Evolutionary conservation across 2,329 filamentous ascomycete genomes (phyloP).

Genomic region (Exophiala xenobiotica): DNA sequence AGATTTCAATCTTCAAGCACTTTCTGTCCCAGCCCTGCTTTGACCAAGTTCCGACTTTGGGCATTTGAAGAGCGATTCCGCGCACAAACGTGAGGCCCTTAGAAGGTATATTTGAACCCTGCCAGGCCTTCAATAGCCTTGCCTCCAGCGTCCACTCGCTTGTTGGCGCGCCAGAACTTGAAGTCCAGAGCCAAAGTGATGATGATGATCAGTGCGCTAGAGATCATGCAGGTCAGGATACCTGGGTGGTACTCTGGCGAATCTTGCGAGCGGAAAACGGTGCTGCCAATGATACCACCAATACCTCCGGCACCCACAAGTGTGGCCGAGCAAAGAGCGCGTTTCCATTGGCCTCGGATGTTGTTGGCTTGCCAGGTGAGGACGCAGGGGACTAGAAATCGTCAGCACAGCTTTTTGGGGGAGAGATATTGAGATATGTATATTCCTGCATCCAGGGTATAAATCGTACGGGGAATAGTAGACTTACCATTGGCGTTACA

Average conservation of each 20-base stretch:
- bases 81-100: no score
- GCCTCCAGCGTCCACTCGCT: conserved; percentile 25
- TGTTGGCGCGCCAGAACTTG: conserved; percentile 30
- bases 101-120: conserved; percentile 29
- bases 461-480: no score
- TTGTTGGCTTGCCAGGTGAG: conserved; percentile 87
- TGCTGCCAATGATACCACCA: conserved; percentile 72
- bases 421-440: no score
- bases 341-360: conserved; percentile 84
- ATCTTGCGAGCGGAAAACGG: conserved; percentile 63
- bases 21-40: no score
- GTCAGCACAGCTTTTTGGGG: no score
- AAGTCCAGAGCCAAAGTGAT: conserved; percentile 28
- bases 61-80: no score
- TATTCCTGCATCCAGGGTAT: no score
- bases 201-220: conserved; percentile 27
- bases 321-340: conserved; percentile 53
- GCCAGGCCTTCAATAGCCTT: conserved; percentile 26
- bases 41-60: no score
- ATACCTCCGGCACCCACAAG: conserved; percentile 53
- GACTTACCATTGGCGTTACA: conserved; percentile 76
- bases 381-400: conserved; percentile 68
- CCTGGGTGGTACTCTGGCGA: conserved; percentile 37
- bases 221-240: conserved; percentile 28
- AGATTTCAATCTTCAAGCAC: no score